Percentiles rank a stretch among this genome's conserved stretches.
phyloP scores from a whole-genome alignment of 768 basidiomycete species.

The Tulasnella sp. region DNA sequence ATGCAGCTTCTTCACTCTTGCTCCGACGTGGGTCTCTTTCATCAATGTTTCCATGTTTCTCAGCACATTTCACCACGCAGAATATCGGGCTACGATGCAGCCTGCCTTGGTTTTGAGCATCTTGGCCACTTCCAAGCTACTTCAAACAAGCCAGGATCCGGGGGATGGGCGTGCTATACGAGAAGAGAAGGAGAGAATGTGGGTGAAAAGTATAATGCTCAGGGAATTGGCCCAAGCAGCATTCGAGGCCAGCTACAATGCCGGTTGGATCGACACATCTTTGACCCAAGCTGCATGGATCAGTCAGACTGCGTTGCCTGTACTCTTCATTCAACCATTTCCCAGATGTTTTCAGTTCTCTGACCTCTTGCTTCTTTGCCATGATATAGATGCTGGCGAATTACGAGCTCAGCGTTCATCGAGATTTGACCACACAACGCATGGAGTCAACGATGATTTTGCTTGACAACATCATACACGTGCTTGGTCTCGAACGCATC shows the following conservation, averaged over 20 bases:
- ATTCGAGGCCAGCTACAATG: constrained; percentile 13
- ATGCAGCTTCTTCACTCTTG: constrained; percentile 3
- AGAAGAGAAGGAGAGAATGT: neutral
- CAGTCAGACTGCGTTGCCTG: no score
- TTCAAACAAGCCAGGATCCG: constrained; percentile 9
- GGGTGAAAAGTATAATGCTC: neutral
- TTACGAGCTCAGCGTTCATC: constrained; percentile 15
- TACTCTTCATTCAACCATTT: no score
- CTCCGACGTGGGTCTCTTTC: constrained; percentile 16
- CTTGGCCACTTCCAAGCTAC: constrained; percentile 12
- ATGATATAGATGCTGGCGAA: constrained; percentile 13
- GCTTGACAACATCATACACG: constrained; percentile 11
- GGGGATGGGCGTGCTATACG: constrained; percentile 5
- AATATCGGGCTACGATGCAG: constrained; percentile 12
- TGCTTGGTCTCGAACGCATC: constrained; percentile 5
- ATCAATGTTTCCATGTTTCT: constrained; percentile 17
- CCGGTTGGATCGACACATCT: constrained; percentile 11
- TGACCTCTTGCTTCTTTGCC: neutral
- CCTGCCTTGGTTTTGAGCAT: constrained; percentile 8
- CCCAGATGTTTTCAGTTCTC: neutral
- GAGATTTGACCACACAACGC: neutral
- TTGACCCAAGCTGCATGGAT: constrained; percentile 18
- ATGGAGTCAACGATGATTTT: neutral
- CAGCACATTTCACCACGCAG: constrained; percentile 10
- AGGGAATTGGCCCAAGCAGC: constrained; percentile 15